Base-by-base conservation (phyloP, 139 green algal species). In the Chlorella sp. region DNA sequence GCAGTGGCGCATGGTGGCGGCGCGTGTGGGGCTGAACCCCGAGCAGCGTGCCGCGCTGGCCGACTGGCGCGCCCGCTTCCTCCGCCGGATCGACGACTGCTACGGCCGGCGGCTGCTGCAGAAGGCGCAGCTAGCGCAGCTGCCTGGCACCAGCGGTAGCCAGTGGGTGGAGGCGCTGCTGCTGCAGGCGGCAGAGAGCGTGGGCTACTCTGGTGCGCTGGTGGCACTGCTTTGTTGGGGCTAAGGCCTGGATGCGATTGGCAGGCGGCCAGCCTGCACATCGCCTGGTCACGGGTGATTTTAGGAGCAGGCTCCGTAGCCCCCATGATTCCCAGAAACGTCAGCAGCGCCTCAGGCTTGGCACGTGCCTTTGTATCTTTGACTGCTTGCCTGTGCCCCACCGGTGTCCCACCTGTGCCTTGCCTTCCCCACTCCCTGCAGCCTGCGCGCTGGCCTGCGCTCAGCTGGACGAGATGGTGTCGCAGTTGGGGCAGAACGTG, bases 81-180 rank as follows among this genome's bases (percentile, higher is more conserved):
- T 87, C 34, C 68, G 55, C 55, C 51, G 57, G 28, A 60, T 87
- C 26, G 76, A 87, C 68, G 74, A 74, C 47, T 60, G 36, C 55
- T 87, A 87, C 68, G 69, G 72, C 51, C 56, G 57, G 20, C 57
- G 83, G 15, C 55, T 87, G 68, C 55, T 80, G 38, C 84, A 79
- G 26, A 88, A 88, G 55, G 68, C 72, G 55, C 68, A 85, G 68
- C 65, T 85, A 32, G 56, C 69, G 26, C 68, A 80, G 68, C 69
- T 80, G 68, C 47, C 80, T 4, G 78, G 55, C 28, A 41, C 41
- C 18, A 5, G 47, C 51, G 74, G 51, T 30, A 41, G 20, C 38
- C 84, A 88, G 69, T 88, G 74, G 63, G 84, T 81, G 41, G 84
- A 88, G 84, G 65, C n/a, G 55, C 68, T 88, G 78, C 84, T 88